Evolutionary conservation across 352 stramenopile genomes (phyloP).

Genomic region (Thraustotheca clavata): DNA sequence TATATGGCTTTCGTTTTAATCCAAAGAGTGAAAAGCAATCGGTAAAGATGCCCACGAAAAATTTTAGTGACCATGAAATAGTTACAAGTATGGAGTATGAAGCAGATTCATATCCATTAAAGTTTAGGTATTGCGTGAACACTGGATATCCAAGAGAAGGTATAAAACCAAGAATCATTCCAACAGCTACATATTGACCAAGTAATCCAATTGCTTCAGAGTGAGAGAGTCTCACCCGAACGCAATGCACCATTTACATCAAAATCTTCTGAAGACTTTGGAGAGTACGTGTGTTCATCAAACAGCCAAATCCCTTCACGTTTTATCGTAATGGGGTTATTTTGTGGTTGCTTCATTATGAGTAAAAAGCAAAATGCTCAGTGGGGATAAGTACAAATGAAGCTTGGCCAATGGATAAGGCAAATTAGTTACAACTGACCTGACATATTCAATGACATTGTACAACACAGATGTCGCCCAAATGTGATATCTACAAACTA

Average conservation of each 20-base stretch:
- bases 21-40: conserved; percentile 50
- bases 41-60: conserved; percentile 46
- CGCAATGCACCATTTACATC: conserved; percentile 29
- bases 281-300: no score
- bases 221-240: conserved; percentile 34
- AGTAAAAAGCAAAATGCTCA: no score
- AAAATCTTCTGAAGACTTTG: conserved; percentile 39
- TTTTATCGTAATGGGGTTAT: no score
- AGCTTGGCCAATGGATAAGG: no score
- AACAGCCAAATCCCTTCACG: no score
- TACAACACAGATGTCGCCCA: no score
- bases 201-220: conserved; percentile 31
- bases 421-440: no score
- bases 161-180: conserved; percentile 38
- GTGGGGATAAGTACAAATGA: no score
- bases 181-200: conserved; percentile 44
- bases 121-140: conserved; percentile 44
- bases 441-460: no score
- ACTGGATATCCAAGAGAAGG: conserved; percentile 45
- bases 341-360: no score
- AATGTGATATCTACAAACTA: no score
- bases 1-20: conserved; percentile 47
- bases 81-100: conserved; percentile 39
- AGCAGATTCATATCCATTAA: conserved; percentile 41
- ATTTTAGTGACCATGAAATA: conserved; percentile 47